These are phyloP conservation scores for Bruguiera hainesii DNA, from an alignment of 441 rosid species.

Conservation along the genomic window DNA sequence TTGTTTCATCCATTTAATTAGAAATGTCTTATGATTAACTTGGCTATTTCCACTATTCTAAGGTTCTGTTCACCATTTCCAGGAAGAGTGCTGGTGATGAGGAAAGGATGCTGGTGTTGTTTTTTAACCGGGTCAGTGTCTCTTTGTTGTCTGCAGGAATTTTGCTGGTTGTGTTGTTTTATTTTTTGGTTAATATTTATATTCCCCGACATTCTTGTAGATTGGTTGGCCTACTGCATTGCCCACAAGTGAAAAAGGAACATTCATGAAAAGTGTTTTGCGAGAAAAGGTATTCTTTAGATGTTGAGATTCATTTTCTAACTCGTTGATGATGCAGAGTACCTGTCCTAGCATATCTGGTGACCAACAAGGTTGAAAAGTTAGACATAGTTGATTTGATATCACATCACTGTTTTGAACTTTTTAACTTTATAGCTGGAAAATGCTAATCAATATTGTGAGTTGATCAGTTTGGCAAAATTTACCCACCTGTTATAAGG, in stretches of 20 bases:
- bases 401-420: not conserved
- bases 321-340: not conserved
- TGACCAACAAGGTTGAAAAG: not conserved
- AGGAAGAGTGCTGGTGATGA: conserved; percentile 88
- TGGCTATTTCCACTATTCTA: not conserved
- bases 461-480: no score
- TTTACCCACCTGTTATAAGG: no score
- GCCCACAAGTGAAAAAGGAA: conserved; percentile 79
- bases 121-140: conserved; percentile 62
- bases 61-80: conserved; percentile 10
- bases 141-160: conserved; percentile 7
- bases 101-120: conserved; percentile 79
- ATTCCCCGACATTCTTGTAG: conserved; percentile 35
- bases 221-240: conserved; percentile 96
- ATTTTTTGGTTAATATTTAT: conserved; percentile 15
- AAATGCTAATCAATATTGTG: not conserved
- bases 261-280: conserved; percentile 63
- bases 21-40: not conserved
- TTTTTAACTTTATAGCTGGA: not conserved
- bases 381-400: not conserved
- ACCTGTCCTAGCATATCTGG: not conserved
- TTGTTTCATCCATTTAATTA: not conserved
- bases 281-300: conserved; percentile 61
- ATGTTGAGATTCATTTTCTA: not conserved
- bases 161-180: conserved; percentile 7